A percentile compares a stretch with the other conserved stretches of the same genome.
These are phyloP conservation scores for Aspergillus calidoustus DNA, from an alignment of 2,329 filamentous ascomycete genomes.

Conservation along the genomic window DNA sequence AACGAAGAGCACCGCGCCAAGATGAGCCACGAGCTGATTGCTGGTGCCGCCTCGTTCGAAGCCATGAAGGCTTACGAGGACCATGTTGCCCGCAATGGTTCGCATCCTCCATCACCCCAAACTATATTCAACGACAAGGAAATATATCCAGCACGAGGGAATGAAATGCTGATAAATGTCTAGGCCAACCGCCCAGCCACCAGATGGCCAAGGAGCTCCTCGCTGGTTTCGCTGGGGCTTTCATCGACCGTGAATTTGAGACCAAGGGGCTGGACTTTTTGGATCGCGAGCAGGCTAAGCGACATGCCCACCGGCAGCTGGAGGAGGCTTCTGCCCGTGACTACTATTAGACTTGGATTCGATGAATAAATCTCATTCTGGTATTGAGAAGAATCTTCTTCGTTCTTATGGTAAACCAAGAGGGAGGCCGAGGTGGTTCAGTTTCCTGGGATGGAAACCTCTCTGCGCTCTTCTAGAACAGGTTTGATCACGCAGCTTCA, in stretches of 20 bases:
- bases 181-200: constrained; percentile 72
- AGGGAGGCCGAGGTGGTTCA: too few species aligned
- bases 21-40: constrained; percentile 74
- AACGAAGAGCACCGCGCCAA: constrained; percentile 60
- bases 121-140: too few species aligned
- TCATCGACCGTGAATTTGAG: constrained; percentile 76
- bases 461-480: too few species aligned
- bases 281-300: constrained; percentile 64
- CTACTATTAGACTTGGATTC: constrained; percentile 1
- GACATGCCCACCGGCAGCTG: constrained; percentile 58
- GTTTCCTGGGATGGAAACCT: too few species aligned
- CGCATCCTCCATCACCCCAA: constrained; percentile 19
- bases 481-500: too few species aligned
- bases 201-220: constrained; percentile 77
- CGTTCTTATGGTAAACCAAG: too few species aligned
- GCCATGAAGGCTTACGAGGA: constrained; percentile 82
- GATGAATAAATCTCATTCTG: background rate
- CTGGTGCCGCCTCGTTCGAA: constrained; percentile 76
- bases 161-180: too few species aligned
- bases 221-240: constrained; percentile 74
- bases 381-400: background rate
- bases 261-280: constrained; percentile 65
- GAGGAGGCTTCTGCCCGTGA: constrained; percentile 43
- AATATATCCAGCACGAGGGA: too few species aligned
- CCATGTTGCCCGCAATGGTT: constrained; percentile 70